Base-by-base conservation (phyloP, 1,139 yeast genomes). In the Suhomyces bokatorum region DNA sequence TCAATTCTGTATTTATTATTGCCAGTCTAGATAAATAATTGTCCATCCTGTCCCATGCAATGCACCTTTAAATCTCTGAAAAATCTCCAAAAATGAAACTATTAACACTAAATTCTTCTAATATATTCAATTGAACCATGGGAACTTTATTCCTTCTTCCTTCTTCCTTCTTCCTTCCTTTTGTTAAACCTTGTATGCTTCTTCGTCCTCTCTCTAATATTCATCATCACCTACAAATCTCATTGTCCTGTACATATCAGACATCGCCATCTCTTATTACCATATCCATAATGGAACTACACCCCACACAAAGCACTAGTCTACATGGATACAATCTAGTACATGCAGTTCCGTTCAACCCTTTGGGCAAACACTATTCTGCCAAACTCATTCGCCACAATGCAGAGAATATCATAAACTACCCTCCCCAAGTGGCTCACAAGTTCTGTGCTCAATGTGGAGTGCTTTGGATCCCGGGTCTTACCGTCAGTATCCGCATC, bases 361-460 rank as follows among this genome's bases (percentile, higher is more conserved):
- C 74, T 1, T 42, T 69, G 10, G 54, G 58, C 46, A 59, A 58
- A 32, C 51, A 50, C 26, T 69, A 64, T 54, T 58, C 67, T 6
- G 48, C 57, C 11, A 49, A 52, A n/a, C 63, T 65, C 42, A 54
- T 56, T 16, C 44, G 49, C 3, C 55, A 59, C 39, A 62, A 63
- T 22, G 47, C 51, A 26, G 60, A 60, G 14, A 58, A 65, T 42
- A 48, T 53, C 26, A 56, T 70, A 35, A 63, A 59, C 35, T 53
- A 69, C 26, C 74, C 77, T 0, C 56, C 56, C 4, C 36, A 42
- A 15, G 36, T 54, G 43, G 45, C 52, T 6, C 59, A 55, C 48
- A 74, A 69, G 50, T 71, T 70, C 51, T 81, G 87, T 52, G 55
- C 60, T 1, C 53, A 56, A 13, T 81, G 87, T 58, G 77, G 78